These are phyloP conservation scores for Pestalotiopsis sp. DNA, from an alignment of 2,329 filamentous ascomycete genomes.

Conservation along the genomic window DNA sequence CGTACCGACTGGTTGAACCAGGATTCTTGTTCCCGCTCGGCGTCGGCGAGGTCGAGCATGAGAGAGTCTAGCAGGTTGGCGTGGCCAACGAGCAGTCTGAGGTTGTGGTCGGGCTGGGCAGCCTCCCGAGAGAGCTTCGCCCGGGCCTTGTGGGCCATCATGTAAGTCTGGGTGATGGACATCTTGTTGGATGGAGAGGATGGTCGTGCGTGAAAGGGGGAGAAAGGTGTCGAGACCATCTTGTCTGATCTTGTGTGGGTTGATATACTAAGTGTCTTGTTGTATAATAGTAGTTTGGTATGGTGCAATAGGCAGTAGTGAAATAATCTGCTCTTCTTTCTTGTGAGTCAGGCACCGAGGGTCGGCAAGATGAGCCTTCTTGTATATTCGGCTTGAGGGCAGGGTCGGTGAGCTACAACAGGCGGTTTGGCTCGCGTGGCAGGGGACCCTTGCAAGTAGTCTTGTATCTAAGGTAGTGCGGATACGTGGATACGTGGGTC, in stretches of 20 bases:
- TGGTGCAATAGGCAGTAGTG: slow-evolving; percentile 31
- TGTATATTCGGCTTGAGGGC: slow-evolving; percentile 32
- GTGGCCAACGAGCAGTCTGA: slow-evolving; percentile 93
- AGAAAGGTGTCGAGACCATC: slow-evolving; percentile 37
- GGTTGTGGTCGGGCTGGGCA: slow-evolving; percentile 87
- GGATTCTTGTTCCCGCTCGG: slow-evolving; percentile 91
- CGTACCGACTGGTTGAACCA: slow-evolving; percentile 98
- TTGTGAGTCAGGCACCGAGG: slow-evolving; percentile 40
- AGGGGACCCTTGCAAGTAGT: neutral
- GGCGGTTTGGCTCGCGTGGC: neutral
- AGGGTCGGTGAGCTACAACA: slow-evolving; percentile 18
- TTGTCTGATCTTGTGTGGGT: slow-evolving; percentile 25
- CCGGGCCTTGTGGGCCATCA: slow-evolving; percentile 93
- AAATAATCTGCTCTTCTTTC: slow-evolving; percentile 21
- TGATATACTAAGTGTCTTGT: slow-evolving; percentile 16
- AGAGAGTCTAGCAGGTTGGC: slow-evolving; percentile 96
- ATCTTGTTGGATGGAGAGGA: slow-evolving; percentile 73
- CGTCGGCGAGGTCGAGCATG: slow-evolving; percentile 90
- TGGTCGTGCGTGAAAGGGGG: slow-evolving; percentile 32
- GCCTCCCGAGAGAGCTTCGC: slow-evolving; percentile 95
- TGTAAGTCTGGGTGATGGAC: slow-evolving; percentile 98
- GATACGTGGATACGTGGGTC: slow-evolving; percentile 10
- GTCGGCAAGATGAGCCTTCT: slow-evolving; percentile 32
- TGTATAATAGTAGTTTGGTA: slow-evolving; percentile 15
- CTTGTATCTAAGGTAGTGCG: neutral